Percentiles rank a stretch among this genome's conserved stretches.
phyloP scores from a whole-genome alignment of 305 asterid species.

The Ajuga reptans region DNA sequence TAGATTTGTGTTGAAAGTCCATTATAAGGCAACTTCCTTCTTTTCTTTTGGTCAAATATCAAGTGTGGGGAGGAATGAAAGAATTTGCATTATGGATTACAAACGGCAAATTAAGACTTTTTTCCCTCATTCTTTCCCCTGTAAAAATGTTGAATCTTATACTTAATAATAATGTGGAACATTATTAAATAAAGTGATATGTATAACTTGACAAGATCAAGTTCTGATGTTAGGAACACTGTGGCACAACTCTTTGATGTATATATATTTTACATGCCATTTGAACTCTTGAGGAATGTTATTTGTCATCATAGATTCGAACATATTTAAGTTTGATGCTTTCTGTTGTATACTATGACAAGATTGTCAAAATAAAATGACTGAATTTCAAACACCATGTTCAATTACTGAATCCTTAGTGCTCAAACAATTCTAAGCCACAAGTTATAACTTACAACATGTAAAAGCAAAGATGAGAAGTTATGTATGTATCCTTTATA shows the following conservation, averaged over 20 bases:
- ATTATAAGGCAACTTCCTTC: neutral
- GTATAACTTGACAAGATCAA: neutral
- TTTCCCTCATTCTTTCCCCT: too few relatives aligned
- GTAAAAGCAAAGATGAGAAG: neutral
- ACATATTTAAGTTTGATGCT: neutral
- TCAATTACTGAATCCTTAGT: neutral
- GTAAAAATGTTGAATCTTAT: too few relatives aligned
- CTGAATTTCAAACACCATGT: neutral
- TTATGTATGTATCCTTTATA: neutral
- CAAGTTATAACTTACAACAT: neutral
- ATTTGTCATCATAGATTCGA: neutral
- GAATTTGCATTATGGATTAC: too few relatives aligned
- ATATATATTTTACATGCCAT: neutral
- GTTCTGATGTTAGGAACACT: neutral
- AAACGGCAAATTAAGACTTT: too few relatives aligned
- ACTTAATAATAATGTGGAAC: too few relatives aligned
- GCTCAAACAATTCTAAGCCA: neutral
- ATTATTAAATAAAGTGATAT: neutral
- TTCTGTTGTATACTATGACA: neutral
- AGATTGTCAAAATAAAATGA: neutral
- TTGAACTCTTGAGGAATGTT: neutral
- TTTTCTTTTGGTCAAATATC: neutral
- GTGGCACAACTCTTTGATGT: neutral
- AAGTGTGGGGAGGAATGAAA: too few relatives aligned
- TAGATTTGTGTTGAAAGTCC: neutral